Base-by-base conservation (phyloP, 495 filamentous ascomycete genomes). In the Penicillium ochrochloron region DNA sequence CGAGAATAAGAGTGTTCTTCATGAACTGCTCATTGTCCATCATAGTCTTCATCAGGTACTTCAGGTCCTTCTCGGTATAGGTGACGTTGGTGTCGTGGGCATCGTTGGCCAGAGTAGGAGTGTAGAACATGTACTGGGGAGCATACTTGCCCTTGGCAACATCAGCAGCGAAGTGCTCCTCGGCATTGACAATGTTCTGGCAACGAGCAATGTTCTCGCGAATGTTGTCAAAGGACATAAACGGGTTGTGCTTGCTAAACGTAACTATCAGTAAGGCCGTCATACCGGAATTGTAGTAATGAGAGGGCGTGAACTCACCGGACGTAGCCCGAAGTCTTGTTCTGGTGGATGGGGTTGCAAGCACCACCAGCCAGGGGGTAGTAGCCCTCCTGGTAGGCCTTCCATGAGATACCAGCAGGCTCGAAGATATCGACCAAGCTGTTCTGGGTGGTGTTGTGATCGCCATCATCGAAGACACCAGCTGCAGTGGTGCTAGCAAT, bases 1-100 rank as follows among this genome's bases (percentile, higher is more conserved):
- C 41, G 5, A 80, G 66, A 52, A 80, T 68, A 0, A 78, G 66
- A 17, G 77, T 80, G 65, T 74, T 73, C 17, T 78, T 69, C 76
- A 78, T 78, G 54, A 80, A 80, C 14, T 71, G 65, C 50, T 65
- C 65, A 59, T 80, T 72, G 60, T 59, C 63, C 21, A 75, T 63
- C 19, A 80, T 72, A 2, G 76, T 76, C 39, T 76, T 69, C 39
- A 80, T 64, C 51, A 77, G 70, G 19, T 52, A 59, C 25, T 61
- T 61, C 8, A 51, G 42, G 21, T 56, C 29, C 8, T 8, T 46
- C 25, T 29, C 60, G 21, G 59, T 53, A 39, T 62, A 66, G 19
- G 59, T 34, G 52, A 66, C 46, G 42, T 66, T 63, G 39, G 59
- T 66, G 42, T 66, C 59, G 59, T 66, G 64, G 27, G 64, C 64